Evolutionary conservation across 1,284 basidiomycete species (phyloP), one percentile per base, ranked within the genome.

Genomic region (Ganoderma sinense): DNA sequence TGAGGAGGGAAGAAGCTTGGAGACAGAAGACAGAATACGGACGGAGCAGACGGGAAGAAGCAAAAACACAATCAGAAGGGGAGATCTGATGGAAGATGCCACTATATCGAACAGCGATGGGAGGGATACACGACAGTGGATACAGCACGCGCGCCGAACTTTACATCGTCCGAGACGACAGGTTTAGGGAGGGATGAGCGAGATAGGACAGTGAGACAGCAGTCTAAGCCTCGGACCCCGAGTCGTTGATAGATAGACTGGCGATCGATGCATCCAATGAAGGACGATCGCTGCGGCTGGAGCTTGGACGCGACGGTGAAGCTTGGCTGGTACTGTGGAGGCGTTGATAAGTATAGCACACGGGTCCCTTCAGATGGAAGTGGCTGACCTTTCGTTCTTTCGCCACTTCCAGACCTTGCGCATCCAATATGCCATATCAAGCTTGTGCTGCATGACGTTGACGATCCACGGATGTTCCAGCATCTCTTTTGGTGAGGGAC

Each of bases 381-480:
- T n/a, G 45, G n/a, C 64, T 33, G 18, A 80, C 80, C 73, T 66
- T 40, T 76, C 81, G 83, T 80, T 78, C 76, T 85, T 85, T 64
- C 85, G 84, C 96, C 96, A 97, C 64, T 89, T 91, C 91, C 95
- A 97, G 36, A 99, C 91, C 77, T 94, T 88, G 64, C 92, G 89
- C 62, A 99, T 93, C 95, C 97, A 99, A 75, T 88, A 89, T 14
- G 90, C 92, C 90, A 98, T 95, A 75, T 95, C 91, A 60, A 96
- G 91, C 74, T 96, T 93, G 78, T 93, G 88, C 78, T 91, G 90
- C 86, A 95, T 94, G 63, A 89, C 88, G 69, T 87, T 86, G 62
- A 87, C 80, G 73, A 99, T 93, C 93, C 97, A 99, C 2, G 94
- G 93, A 80, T 99, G 97, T 60, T 84, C 81, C 56, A 98, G 84